Conservation (phyloP, 176 grass and related monocot genomes). For the Stipa capillata region DNA sequence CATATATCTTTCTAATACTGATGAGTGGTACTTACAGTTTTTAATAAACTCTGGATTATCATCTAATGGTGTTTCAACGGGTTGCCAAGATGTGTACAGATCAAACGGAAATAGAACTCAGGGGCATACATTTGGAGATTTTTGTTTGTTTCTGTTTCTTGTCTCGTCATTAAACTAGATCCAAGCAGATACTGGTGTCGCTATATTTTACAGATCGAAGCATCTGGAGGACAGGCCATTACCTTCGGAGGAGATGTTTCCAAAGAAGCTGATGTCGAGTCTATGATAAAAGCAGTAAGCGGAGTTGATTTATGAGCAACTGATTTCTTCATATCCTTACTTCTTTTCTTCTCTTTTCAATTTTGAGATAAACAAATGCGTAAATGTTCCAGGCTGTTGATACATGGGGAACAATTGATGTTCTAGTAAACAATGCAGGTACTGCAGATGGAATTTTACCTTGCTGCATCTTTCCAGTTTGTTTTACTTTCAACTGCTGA, state of each 20-base stretch:
- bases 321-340: not conserved
- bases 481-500: not conserved
- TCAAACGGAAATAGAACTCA: too few species aligned
- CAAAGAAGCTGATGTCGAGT: too few species aligned
- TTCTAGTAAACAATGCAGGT: slow-evolving; percentile 82
- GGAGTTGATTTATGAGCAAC: not conserved
- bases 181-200: too few species aligned
- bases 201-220: too few species aligned
- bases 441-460: not conserved
- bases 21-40: not conserved
- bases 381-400: slow-evolving; percentile 51
- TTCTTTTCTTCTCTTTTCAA: not conserved
- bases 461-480: not conserved
- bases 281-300: too few species aligned
- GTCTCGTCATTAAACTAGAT: too few species aligned
- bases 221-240: too few species aligned
- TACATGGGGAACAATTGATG: slow-evolving; percentile 64
- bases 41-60: not conserved
- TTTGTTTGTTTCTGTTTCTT: too few species aligned
- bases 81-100: too few species aligned
- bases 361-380: not conserved
- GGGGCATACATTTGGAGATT: too few species aligned
- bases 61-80: too few species aligned
- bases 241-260: too few species aligned
- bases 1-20: not conserved